Conservation (phyloP, 768 basidiomycete genomes). For the Hypholoma fasciculare region DNA sequence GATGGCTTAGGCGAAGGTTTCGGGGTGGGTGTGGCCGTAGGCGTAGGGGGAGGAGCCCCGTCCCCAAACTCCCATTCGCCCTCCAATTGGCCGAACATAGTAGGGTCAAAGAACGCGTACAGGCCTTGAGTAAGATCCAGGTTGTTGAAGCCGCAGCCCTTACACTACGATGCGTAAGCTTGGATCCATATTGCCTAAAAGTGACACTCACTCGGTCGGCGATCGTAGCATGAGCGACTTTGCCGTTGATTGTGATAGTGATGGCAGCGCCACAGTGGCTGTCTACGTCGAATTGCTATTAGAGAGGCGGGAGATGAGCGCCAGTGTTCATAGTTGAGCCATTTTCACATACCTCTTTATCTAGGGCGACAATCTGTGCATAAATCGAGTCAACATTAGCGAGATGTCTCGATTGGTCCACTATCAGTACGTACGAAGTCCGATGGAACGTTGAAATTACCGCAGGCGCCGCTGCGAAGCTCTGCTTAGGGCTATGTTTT, state of each 20-base stretch:
- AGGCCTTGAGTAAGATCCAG: not conserved
- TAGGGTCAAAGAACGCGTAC: not conserved
- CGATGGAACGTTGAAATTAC: not conserved
- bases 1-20: not conserved
- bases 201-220: not conserved
- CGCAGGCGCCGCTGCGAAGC: not conserved
- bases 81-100: not conserved
- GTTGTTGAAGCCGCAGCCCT: not conserved
- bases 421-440: not conserved
- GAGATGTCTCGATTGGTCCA: not conserved
- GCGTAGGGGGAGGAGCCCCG: not conserved
- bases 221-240: not conserved
- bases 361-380: not conserved
- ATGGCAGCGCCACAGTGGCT: not conserved
- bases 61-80: not conserved
- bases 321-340: not conserved
- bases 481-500: too few species aligned
- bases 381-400: too few species aligned
- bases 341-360: not conserved
- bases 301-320: not conserved
- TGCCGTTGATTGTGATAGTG: not conserved
- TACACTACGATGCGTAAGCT: not conserved
- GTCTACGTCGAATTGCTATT: not conserved
- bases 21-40: not conserved
- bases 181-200: too few species aligned